These are phyloP conservation scores for Calonectria crousiana DNA, from an alignment of 2,329 filamentous ascomycete species.

Conservation along the genomic window DNA sequence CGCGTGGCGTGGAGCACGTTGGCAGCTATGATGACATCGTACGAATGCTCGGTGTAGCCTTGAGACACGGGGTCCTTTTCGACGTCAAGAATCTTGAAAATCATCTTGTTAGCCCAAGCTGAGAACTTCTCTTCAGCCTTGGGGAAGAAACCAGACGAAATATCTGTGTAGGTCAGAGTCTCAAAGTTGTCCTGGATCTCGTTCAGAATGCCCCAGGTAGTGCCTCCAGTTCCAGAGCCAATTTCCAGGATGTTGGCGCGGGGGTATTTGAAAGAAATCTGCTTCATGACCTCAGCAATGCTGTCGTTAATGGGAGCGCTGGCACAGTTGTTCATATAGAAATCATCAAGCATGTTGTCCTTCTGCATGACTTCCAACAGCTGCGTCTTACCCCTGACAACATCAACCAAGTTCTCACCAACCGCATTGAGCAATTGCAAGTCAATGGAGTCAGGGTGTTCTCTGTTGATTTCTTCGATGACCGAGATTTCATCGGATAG, in stretches of 20 bases:
- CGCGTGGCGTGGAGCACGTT: constrained; percentile 49
- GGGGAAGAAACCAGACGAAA: constrained; percentile 53
- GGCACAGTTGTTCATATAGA: constrained; percentile 29
- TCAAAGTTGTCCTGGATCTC: constrained; percentile 10
- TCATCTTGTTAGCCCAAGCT: constrained; percentile 39
- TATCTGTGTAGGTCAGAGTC: constrained; percentile 54
- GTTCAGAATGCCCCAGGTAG: constrained; percentile 18
- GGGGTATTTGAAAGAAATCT: constrained; percentile 26
- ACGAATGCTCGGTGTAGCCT: constrained; percentile 40
- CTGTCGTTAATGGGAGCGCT: constrained; percentile 22
- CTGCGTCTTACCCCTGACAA: constrained; percentile 23
- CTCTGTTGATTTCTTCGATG: constrained; percentile 7
- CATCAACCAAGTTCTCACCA: constrained; percentile 21
- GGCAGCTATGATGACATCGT: constrained; percentile 47
- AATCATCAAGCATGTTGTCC: constrained; percentile 27
- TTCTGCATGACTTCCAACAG: constrained; percentile 29
- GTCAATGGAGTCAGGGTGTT: constrained; percentile 22
- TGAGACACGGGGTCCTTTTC: constrained; percentile 45
- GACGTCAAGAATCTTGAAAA: constrained; percentile 51
- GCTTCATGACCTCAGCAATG: constrained; percentile 21
- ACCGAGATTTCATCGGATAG: constrained; percentile 15
- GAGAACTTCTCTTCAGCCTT: constrained; percentile 44
- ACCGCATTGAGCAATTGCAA: constrained; percentile 28
- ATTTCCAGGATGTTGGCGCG: constrained; percentile 23
- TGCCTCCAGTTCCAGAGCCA: constrained; percentile 26